A percentile compares a stretch with the other conserved stretches of the same genome.
These are phyloP conservation scores for Microcera coccophila DNA, from an alignment of 2,329 filamentous ascomycete species.

Conservation along the genomic window DNA sequence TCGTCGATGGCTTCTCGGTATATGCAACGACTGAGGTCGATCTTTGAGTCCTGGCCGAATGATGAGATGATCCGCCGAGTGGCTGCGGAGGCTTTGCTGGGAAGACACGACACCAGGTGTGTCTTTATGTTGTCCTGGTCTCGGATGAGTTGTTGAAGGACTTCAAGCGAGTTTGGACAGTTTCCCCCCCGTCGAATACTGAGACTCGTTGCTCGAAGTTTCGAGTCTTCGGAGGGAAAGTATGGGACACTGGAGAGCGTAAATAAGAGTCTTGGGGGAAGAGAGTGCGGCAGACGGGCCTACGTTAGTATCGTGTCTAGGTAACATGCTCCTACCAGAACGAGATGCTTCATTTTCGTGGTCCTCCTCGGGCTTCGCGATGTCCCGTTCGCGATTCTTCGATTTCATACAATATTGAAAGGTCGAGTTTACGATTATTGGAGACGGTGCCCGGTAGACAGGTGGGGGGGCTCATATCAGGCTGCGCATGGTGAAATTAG, in stretches of 20 bases:
- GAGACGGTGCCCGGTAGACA: too few relatives aligned
- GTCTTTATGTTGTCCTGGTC: constrained; percentile 26
- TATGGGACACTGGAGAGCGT: constrained; percentile 52
- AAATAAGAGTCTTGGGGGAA: constrained; percentile 9
- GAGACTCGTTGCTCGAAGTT: constrained; percentile 61
- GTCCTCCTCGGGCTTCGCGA: background rate
- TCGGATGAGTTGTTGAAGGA: constrained; percentile 60
- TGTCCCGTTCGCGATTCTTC: background rate
- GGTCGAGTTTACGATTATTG: too few relatives aligned
- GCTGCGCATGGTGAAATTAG: too few relatives aligned
- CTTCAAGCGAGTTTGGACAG: constrained; percentile 66
- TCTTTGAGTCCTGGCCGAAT: constrained; percentile 40
- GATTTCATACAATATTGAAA: too few relatives aligned
- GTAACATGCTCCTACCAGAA: constrained; percentile 66
- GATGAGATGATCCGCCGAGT: constrained; percentile 51
- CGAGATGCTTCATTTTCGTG: constrained; percentile 49
- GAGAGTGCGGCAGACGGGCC: constrained; percentile 26
- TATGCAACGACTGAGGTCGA: constrained; percentile 55
- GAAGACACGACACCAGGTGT: constrained; percentile 52
- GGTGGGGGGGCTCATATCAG: too few relatives aligned
- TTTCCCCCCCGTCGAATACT: constrained; percentile 66
- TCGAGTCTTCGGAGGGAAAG: constrained; percentile 68
- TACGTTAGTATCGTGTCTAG: constrained; percentile 67
- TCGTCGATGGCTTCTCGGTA: constrained; percentile 52
- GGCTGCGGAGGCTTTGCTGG: constrained; percentile 48